Percentiles rank a stretch among this genome's conserved stretches.
Evolutionary conservation across 2,329 filamentous ascomycete species (phyloP).

Genomic region (Fusarium illudens): DNA sequence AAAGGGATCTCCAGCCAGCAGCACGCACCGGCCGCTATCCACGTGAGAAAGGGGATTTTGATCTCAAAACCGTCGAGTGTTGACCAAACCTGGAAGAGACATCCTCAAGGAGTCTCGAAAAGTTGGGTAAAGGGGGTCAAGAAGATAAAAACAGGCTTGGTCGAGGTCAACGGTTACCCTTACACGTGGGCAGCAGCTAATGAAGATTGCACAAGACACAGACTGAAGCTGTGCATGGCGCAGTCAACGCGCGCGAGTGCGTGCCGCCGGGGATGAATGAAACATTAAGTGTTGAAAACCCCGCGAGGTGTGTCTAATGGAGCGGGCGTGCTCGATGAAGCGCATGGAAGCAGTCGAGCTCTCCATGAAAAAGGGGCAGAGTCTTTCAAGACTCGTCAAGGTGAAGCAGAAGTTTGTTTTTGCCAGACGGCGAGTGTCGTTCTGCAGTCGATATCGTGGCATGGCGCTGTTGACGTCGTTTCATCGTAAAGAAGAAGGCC

Average conservation of each 20-base stretch:
- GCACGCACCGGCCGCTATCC: conserved; percentile 23
- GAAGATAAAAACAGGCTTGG: conserved; percentile 13
- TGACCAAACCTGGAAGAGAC: conserved; percentile 26
- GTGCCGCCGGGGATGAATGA: conserved; percentile 38
- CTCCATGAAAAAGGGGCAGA: conserved; percentile 34
- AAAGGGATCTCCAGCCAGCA: conserved; percentile 37
- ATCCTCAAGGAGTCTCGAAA: neutral
- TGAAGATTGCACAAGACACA: conserved; percentile 17
- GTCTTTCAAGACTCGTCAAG: conserved; percentile 37
- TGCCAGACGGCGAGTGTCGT: conserved; percentile 30
- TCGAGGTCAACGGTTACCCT: conserved; percentile 32
- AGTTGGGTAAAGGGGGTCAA: neutral
- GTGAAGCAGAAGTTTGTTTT: conserved; percentile 28
- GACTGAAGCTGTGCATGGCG: conserved; percentile 31
- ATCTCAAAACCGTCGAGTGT: conserved; percentile 38
- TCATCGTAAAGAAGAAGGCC: conserved; percentile 40
- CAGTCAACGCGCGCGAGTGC: conserved; percentile 43
- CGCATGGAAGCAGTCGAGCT: conserved; percentile 41
- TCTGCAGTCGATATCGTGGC: conserved; percentile 37
- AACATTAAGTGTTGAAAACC: conserved; percentile 35
- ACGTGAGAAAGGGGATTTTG: conserved; percentile 23
- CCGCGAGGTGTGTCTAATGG: conserved; percentile 21
- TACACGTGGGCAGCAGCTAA: conserved; percentile 4
- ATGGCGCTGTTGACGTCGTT: conserved; percentile 40
- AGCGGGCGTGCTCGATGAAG: conserved; percentile 40